phyloP scores from a whole-genome alignment of 306 rosid genomes.

The Gleditsia sinensis region DNA sequence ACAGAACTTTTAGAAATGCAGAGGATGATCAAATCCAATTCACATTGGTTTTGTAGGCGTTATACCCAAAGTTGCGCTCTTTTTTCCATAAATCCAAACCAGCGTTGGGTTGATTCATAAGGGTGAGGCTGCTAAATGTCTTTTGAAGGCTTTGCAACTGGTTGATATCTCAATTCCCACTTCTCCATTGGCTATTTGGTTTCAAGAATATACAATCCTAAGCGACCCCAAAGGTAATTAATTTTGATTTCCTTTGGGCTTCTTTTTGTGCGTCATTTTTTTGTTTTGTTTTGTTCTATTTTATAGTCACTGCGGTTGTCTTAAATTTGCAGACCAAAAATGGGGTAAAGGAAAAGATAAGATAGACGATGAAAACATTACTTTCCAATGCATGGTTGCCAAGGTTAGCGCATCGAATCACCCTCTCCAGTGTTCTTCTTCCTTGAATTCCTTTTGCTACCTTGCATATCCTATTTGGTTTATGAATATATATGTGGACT shows the following conservation, averaged over 20 bases:
- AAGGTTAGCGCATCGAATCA: conserved; percentile 99
- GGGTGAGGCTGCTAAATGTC: too few species aligned
- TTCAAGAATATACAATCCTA: conserved; percentile 98
- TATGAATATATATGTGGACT: neutral
- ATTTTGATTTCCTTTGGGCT: neutral
- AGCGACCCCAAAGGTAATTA: conserved; percentile 86
- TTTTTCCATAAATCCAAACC: too few species aligned
- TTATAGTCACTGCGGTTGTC: conserved; percentile 13
- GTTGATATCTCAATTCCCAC: too few species aligned
- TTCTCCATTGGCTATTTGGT: too few species aligned
- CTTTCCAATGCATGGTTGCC: conserved; percentile 99
- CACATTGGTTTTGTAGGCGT: conserved; percentile 13
- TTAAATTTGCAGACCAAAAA: conserved; percentile 68
- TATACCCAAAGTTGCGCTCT: too few species aligned
- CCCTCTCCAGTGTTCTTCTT: conserved; percentile 28
- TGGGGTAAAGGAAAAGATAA: conserved; percentile 95
- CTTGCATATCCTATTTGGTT: neutral
- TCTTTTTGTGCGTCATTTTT: neutral
- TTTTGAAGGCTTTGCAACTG: too few species aligned
- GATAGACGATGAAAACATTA: conserved; percentile 90
- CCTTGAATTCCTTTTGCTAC: neutral
- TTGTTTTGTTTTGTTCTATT: neutral
- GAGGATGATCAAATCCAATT: neutral
- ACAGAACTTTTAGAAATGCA: neutral
- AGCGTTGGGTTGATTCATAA: too few species aligned